These are phyloP conservation scores for Populus nigra DNA, from an alignment of 345 rosid genomes.

Conservation along the genomic window DNA sequence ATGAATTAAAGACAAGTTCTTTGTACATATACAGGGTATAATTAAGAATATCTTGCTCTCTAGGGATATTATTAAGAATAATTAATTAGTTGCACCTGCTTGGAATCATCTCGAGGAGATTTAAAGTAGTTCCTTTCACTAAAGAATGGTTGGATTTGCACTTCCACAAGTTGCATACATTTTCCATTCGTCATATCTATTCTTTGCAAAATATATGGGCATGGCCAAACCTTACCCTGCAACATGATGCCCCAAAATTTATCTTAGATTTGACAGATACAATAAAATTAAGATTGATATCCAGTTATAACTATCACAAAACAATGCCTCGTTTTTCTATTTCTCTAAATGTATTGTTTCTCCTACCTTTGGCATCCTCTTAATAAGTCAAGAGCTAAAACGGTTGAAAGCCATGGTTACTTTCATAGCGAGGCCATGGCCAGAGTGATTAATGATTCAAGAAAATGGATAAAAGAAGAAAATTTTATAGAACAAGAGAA, in stretches of 20 bases:
- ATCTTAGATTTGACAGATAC: not conserved
- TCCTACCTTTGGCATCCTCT: conserved; percentile 29
- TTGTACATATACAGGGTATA: not conserved
- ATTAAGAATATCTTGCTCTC: not conserved
- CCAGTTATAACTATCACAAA: too few relatives aligned
- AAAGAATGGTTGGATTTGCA: conserved; percentile 28
- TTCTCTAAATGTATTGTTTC: not conserved
- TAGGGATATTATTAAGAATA: not conserved
- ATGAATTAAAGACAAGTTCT: not conserved
- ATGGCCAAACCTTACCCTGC: conserved; percentile 29
- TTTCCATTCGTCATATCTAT: conserved; percentile 29
- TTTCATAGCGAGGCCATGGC: conserved; percentile 21
- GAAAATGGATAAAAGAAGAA: not conserved
- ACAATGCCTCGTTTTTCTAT: too few relatives aligned
- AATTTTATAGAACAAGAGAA: not conserved
- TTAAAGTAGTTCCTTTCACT: conserved; percentile 27
- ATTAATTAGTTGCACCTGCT: conserved; percentile 1
- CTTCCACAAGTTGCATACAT: conserved; percentile 29
- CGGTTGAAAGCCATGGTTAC: conserved; percentile 27
- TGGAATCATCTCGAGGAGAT: conserved; percentile 11
- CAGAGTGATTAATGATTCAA: not conserved
- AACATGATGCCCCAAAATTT: not conserved
- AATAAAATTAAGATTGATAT: too few relatives aligned
- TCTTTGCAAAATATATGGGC: conserved; percentile 27
- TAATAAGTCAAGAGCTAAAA: conserved; percentile 22